These are phyloP conservation scores for Cladorrhinum samala DNA, from an alignment of 495 filamentous ascomycete genomes.

Conservation along the genomic window DNA sequence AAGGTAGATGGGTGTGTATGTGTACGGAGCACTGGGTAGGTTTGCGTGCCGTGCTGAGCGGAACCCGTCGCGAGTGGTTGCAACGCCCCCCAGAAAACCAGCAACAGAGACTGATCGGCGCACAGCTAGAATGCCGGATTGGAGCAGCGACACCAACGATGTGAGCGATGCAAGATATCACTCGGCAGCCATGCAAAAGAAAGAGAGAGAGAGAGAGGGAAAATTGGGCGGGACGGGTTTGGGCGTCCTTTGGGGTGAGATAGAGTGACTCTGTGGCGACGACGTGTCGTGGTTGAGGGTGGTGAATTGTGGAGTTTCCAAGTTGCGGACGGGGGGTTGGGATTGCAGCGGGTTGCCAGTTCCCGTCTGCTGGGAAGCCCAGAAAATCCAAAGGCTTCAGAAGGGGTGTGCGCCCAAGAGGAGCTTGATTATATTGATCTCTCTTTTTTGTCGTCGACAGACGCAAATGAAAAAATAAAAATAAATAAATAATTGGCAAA, in stretches of 20 bases:
- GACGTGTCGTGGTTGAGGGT: conserved; percentile 30
- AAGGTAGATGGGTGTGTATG: not conserved
- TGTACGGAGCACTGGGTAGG: not conserved
- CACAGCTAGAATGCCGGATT: not conserved
- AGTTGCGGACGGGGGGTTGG: conserved; percentile 27
- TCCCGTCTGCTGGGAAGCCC: not conserved
- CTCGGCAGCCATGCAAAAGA: not conserved
- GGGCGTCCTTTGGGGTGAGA: conserved; percentile 13
- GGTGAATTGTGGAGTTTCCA: conserved; percentile 26
- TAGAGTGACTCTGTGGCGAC: conserved; percentile 15
- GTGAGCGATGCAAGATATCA: not conserved
- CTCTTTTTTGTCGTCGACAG: not conserved
- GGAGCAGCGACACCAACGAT: not conserved
- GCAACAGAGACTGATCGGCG: not conserved
- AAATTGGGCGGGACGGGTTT: conserved; percentile 12
- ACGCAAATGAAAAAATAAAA: not conserved
- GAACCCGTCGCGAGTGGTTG: conserved; percentile 3
- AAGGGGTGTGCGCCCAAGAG: too few species aligned
- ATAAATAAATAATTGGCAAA: not conserved
- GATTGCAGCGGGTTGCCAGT: conserved; percentile 4
- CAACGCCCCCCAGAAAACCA: conserved; percentile 5
- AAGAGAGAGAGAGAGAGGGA: not conserved
- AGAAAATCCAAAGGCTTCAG: conserved; percentile 11
- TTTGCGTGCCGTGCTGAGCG: conserved; percentile 2
- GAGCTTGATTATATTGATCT: too few species aligned